Conservation (phyloP, 2,329 filamentous ascomycete species). For the Thielaviopsis ethacetica region DNA sequence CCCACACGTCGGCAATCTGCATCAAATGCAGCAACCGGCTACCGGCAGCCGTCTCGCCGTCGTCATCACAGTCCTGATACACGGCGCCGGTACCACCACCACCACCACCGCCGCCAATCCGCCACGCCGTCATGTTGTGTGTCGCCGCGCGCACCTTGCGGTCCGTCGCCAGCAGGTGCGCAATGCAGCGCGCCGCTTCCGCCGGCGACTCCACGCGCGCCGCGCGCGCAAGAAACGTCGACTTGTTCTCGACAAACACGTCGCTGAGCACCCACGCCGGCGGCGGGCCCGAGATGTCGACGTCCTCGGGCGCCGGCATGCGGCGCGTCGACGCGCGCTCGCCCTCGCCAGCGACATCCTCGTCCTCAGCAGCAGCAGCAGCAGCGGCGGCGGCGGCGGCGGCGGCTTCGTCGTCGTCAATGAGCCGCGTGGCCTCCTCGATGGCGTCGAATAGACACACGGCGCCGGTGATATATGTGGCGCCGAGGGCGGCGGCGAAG, state of each 20-base stretch:
- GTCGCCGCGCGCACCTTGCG: slow-evolving; percentile 74
- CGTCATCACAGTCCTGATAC: slow-evolving; percentile 80
- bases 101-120: slow-evolving; percentile 45
- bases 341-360: slow-evolving; percentile 5
- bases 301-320: slow-evolving; percentile 7
- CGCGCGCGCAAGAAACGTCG: slow-evolving; percentile 68
- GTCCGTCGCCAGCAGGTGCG: slow-evolving; percentile 64
- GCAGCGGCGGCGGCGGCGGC: slow-evolving; percentile 15
- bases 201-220: slow-evolving; percentile 51
- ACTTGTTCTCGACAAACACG: slow-evolving; percentile 64
- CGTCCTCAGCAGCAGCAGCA: slow-evolving; percentile 13
- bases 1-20: slow-evolving; percentile 89
- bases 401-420: slow-evolving; percentile 19
- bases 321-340: background rate
- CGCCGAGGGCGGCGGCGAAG: slow-evolving; percentile 48
- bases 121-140: slow-evolving; percentile 92
- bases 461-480: slow-evolving; percentile 54
- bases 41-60: slow-evolving; percentile 87
- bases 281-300: slow-evolving; percentile 16
- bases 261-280: slow-evolving; percentile 60
- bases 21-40: slow-evolving; percentile 73
- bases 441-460: slow-evolving; percentile 89
- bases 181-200: slow-evolving; percentile 55
- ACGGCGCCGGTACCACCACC: slow-evolving; percentile 36
- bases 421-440: slow-evolving; percentile 46